Evolutionary conservation across 345 rosid genomes (phyloP), one percentile per base, ranked within the genome.

Genomic region (Populus tremula): DNA sequence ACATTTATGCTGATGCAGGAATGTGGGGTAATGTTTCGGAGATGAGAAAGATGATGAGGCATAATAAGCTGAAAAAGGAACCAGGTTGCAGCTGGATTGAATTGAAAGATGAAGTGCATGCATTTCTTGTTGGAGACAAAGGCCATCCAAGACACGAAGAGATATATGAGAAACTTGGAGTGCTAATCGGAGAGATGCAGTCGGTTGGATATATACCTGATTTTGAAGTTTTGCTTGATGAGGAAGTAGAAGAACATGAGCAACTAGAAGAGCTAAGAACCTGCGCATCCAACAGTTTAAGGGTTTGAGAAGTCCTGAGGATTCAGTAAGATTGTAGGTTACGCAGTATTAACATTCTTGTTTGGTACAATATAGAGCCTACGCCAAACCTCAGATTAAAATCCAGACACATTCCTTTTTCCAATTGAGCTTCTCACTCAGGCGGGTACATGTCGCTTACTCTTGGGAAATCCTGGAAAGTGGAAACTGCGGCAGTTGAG

Each of bases 51-150:
- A 84, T 80, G 41, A 92, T 96, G 92, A 90, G 86, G 85, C 56
- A 87, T 70, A 84, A 81, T 20, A 91, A 84, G 83, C 86, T 92
- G 50, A 93, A 87, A 84, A 95, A 95, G 85, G 97, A 95, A 84
- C 98, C 97, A 10, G 98, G 98, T 68, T 95, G 96, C 80, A 93
- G 99, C 85, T 93, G 98, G 98, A 88, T 95, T 64, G 96, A 92
- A 87, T 77, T 93, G 33, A 92, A 87, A 82, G 93, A 92, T 71
- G 94, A 88, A 83, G 85, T 95, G 41, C 94, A 92, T 67, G 74
- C 89, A 69, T 95, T 95, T 84, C 89, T 89, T 70, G 86, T 81
- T 67, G 90, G 88, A 21, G 94, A 92, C 76, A 86, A 86, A 77
- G 86, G 91, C 80, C 97, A 93, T 86, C 91, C 93, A 49, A 87